Conservation (phyloP, 2,329 filamentous ascomycete genomes). For the Trichoderma semiorbis region DNA sequence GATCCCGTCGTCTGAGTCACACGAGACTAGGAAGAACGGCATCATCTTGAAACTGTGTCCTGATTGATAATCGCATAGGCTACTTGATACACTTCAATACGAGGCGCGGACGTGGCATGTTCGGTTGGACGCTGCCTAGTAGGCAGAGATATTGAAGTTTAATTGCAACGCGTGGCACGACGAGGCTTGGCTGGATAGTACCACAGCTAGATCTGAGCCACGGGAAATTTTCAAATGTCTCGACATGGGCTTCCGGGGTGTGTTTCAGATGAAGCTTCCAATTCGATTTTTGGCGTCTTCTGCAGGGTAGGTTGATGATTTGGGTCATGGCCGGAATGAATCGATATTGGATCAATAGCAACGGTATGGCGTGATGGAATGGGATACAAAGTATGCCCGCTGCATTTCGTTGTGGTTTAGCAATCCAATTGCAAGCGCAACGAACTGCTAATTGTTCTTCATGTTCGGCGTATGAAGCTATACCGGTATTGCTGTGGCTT, state of each 20-base stretch:
- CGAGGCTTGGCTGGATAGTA: background rate
- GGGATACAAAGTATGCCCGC: background rate
- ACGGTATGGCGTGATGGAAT: background rate
- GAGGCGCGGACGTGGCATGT: background rate
- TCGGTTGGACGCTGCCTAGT: background rate
- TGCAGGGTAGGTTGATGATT: background rate
- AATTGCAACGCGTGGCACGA: background rate
- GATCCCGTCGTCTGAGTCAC: constrained; percentile 34
- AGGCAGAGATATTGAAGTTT: background rate
- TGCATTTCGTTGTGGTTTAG: background rate
- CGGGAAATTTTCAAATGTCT: background rate
- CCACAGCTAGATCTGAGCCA: background rate
- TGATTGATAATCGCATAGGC: background rate
- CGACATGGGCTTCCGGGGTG: background rate
- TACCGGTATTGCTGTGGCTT: background rate
- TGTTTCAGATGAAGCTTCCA: background rate
- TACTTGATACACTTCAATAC: background rate
- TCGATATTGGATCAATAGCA: background rate
- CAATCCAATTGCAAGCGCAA: background rate
- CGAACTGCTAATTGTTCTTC: background rate
- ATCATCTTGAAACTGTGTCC: background rate
- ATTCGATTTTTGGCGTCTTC: background rate
- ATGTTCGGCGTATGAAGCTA: too few species aligned
- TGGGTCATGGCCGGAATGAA: background rate
- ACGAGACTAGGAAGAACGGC: background rate